phyloP scores from a whole-genome alignment of 441 rosid genomes.

The Croton setiger region DNA sequence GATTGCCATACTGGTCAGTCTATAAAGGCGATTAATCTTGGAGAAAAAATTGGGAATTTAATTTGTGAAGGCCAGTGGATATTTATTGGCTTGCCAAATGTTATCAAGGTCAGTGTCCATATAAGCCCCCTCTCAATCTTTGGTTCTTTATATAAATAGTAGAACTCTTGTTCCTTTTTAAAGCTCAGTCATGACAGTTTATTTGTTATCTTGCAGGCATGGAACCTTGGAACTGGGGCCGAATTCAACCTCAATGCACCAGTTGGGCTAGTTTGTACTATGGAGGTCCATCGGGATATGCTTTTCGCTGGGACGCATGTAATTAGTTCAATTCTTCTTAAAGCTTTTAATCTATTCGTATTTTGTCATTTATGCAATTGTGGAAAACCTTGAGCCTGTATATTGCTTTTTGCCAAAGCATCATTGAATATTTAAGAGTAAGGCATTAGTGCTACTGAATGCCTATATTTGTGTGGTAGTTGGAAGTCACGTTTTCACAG shows the following conservation, averaged over 20 bases:
- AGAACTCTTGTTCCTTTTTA: no score
- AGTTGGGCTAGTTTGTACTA: conserved; percentile 74
- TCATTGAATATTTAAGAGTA: background rate
- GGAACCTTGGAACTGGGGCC: conserved; percentile 54
- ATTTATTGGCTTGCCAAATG: conserved; percentile 74
- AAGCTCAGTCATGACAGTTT: background rate
- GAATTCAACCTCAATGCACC: conserved; percentile 66
- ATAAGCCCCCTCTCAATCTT: no score
- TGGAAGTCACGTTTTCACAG: background rate
- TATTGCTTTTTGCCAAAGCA: background rate
- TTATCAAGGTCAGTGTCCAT: conserved; percentile 79
- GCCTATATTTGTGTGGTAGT: background rate
- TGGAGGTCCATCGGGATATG: conserved; percentile 59
- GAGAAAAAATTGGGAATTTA: conserved; percentile 73
- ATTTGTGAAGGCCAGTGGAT: conserved; percentile 82
- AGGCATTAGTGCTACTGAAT: background rate
- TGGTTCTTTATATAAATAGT: no score
- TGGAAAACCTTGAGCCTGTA: no score
- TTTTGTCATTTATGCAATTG: background rate
- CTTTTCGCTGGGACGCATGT: conserved; percentile 90
- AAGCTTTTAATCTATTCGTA: background rate
- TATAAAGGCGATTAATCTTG: conserved; percentile 39
- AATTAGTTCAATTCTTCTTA: background rate
- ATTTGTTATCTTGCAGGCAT: conserved; percentile 48
- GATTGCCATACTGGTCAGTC: conserved; percentile 82